phyloP scores from a whole-genome alignment of 176 grass and related monocot genomes.

The Thalia dealbata region DNA sequence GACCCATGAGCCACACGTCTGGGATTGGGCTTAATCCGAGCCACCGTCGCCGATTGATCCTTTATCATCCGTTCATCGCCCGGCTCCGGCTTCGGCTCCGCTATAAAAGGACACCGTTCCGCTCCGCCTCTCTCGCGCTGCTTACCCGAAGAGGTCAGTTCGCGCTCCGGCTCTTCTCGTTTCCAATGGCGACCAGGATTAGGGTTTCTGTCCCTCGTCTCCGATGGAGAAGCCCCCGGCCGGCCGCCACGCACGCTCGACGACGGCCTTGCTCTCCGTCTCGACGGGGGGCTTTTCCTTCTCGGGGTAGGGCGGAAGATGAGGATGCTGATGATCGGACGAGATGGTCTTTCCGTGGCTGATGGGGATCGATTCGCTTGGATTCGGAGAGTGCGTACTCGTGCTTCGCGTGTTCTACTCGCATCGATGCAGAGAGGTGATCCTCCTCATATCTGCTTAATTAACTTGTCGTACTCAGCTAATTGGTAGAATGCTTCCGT shows the following conservation, averaged over 20 bases:
- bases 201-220: neutral
- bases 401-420: constrained; percentile 1
- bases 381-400: constrained; percentile 8
- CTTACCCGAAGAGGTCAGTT: no score
- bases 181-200: neutral
- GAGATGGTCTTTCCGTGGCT: constrained; percentile 1
- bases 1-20: no score
- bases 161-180: no score
- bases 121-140: no score
- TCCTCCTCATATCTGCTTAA: no score
- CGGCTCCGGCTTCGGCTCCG: no score
- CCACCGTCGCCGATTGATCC: no score
- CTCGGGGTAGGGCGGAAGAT: constrained; percentile 2
- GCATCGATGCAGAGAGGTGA: constrained; percentile 11
- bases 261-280: neutral
- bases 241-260: constrained; percentile 9
- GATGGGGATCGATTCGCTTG: constrained; percentile 1
- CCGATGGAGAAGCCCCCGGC: constrained; percentile 12
- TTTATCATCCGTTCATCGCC: no score
- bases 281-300: neutral
- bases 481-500: no score
- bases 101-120: no score
- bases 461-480: no score
- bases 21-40: no score
- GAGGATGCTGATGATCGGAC: constrained; percentile 13